These are phyloP conservation scores for Suillus subalutaceus DNA, from an alignment of 768 basidiomycete species.

Conservation along the genomic window DNA sequence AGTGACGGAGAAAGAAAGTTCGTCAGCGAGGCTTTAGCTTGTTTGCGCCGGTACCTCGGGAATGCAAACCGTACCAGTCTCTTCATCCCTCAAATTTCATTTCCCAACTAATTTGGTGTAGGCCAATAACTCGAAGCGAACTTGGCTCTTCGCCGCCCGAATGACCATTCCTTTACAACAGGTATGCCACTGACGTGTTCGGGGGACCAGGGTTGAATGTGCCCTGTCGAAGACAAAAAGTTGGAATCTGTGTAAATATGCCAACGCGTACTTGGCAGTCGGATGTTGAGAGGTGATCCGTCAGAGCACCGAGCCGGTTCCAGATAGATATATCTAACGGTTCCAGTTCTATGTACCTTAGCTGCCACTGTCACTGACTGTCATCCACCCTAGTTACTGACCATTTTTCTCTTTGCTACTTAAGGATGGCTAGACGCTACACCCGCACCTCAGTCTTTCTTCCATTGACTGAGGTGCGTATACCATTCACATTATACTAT, in stretches of 20 bases:
- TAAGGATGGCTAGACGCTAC: too few species aligned
- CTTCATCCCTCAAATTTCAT: neutral
- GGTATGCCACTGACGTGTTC: neutral
- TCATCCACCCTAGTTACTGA: too few species aligned
- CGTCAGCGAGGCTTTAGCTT: neutral
- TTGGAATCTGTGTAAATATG: neutral
- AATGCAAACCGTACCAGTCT: neutral
- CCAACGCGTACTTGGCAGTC: neutral
- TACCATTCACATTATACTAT: too few species aligned
- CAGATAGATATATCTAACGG: too few species aligned
- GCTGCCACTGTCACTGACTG: too few species aligned
- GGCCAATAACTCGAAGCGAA: neutral
- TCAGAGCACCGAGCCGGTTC: too few species aligned
- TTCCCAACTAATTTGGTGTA: neutral
- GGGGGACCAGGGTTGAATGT: neutral
- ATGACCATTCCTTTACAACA: neutral
- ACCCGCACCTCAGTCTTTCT: too few species aligned
- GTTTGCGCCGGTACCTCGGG: neutral
- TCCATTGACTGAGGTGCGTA: too few species aligned
- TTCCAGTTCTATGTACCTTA: too few species aligned
- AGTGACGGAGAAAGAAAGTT: neutral
- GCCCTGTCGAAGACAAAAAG: neutral
- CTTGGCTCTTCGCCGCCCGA: neutral
- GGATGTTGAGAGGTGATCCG: too few species aligned
- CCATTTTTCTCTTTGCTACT: too few species aligned